Conservation (phyloP, 2,329 filamentous ascomycete species). For the Diaporthe amygdali region DNA sequence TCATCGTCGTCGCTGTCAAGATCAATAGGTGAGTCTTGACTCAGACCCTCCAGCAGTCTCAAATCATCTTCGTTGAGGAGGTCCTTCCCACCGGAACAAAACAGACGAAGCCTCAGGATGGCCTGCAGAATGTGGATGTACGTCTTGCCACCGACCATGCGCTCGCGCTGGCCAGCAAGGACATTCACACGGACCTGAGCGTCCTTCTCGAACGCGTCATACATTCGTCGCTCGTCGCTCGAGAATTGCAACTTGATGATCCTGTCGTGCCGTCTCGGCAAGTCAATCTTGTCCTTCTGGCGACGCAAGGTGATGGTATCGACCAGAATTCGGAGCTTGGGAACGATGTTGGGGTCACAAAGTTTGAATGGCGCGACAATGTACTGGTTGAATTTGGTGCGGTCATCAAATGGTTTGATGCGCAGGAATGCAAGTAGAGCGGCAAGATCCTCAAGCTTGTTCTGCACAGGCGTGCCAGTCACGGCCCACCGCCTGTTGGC, state of each 20-base stretch:
- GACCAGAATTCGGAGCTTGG: conserved; percentile 86
- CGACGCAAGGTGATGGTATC: conserved; percentile 93
- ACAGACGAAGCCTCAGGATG: conserved; percentile 85
- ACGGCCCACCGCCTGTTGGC: conserved; percentile 91
- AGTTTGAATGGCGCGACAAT: conserved; percentile 88
- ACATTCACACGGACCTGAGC: conserved; percentile 81
- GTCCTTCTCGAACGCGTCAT: conserved; percentile 83
- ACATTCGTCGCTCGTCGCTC: conserved; percentile 75
- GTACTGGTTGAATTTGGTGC: conserved; percentile 74
- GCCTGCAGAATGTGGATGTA: conserved; percentile 94
- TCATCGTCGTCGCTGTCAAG: conserved; percentile 79
- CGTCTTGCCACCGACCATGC: conserved; percentile 79
- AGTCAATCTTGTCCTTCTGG: conserved; percentile 87
- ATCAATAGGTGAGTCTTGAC: conserved; percentile 85
- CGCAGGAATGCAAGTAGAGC: conserved; percentile 86
- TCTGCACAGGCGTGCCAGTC: conserved; percentile 96
- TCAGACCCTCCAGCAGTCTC: conserved; percentile 78
- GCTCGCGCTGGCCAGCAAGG: conserved; percentile 68
- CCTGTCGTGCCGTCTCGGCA: conserved; percentile 76
- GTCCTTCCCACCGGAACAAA: conserved; percentile 94
- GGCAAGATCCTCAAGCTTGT: conserved; percentile 87
- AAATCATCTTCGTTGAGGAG: conserved; percentile 85
- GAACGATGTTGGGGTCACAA: conserved; percentile 82
- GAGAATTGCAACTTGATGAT: conserved; percentile 78
- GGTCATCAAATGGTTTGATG: conserved; percentile 83